Percentiles rank a stretch among this genome's conserved stretches.
phyloP scores from a whole-genome alignment of 2,329 filamentous ascomycete genomes.

The Ophiognomonia clavigignenti-juglandacearum region DNA sequence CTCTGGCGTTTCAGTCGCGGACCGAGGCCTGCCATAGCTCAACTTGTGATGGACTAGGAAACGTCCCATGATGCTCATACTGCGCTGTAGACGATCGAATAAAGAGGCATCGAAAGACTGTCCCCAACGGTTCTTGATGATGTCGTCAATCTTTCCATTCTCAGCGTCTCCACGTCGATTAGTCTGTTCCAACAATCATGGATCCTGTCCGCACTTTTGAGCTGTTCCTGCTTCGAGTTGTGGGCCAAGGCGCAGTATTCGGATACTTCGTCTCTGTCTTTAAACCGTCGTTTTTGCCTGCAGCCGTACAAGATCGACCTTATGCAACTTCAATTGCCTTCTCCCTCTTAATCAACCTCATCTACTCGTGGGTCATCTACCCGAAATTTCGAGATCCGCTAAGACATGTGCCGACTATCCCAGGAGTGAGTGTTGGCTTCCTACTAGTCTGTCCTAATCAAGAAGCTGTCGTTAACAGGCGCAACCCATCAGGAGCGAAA shows the following conservation, averaged over 20 bases:
- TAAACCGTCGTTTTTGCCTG: not conserved
- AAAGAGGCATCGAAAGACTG: not conserved
- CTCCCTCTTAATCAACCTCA: not conserved
- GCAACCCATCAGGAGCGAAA: not conserved
- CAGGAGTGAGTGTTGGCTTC: not conserved
- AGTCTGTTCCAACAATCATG: not conserved
- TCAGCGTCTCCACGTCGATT: not conserved
- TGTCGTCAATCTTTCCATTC: not conserved
- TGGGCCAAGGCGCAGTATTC: conserved; percentile 1
- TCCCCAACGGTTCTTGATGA: too few relatives aligned
- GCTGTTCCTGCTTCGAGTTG: conserved; percentile 4
- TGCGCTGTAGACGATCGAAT: not conserved
- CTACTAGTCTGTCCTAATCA: not conserved
- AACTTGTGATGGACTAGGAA: conserved; percentile 5
- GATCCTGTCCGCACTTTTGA: conserved; percentile 4
- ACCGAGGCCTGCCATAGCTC: conserved; percentile 3
- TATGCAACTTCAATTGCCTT: not conserved
- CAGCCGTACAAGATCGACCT: not conserved
- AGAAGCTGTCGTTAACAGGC: not conserved
- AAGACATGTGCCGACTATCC: not conserved
- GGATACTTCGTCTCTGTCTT: conserved; percentile 8
- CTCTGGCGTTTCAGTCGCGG: conserved; percentile 8
- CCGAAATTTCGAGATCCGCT: conserved; percentile 8
- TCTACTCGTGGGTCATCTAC: conserved; percentile 3
- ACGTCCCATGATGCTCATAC: not conserved